Percentiles rank a stretch among this genome's conserved stretches.
These are phyloP conservation scores for Trichocomaceae sp. DNA, from an alignment of 2,329 filamentous ascomycete genomes.

Conservation along the genomic window DNA sequence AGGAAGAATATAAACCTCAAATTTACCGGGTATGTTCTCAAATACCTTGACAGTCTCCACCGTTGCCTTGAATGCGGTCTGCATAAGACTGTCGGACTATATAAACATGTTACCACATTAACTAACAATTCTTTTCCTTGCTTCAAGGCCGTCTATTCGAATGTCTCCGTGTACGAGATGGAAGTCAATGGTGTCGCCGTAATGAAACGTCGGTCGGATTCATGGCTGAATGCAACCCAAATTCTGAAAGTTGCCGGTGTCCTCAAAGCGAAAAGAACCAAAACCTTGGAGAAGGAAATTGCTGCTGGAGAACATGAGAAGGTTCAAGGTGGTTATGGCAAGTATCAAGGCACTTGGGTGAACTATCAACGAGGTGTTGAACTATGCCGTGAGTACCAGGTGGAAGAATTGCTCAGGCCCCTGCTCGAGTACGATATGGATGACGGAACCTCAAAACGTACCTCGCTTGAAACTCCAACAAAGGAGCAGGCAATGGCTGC, in stretches of 20 bases:
- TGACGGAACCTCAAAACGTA: conserved; percentile 59
- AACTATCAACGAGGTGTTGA: conserved; percentile 86
- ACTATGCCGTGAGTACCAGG: conserved; percentile 70
- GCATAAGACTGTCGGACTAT: neutral
- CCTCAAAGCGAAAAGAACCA: conserved; percentile 95
- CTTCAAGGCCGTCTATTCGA: conserved; percentile 75
- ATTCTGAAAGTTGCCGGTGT: conserved; percentile 96
- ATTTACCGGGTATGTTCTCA: conserved; percentile 40
- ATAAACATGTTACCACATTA: neutral
- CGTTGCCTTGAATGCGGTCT: neutral
- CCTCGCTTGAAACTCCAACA: conserved; percentile 84
- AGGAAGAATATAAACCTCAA: conserved; percentile 38
- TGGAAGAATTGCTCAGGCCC: conserved; percentile 43
- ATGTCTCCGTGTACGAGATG: conserved; percentile 97
- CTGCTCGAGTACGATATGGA: conserved; percentile 46
- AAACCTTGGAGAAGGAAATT: conserved; percentile 97
- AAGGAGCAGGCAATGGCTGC: conserved; percentile 99
- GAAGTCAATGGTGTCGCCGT: conserved; percentile 88
- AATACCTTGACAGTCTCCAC: conserved; percentile 1
- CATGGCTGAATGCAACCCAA: conserved; percentile 96
- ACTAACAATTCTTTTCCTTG: conserved; percentile 1
- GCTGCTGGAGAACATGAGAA: conserved; percentile 95
- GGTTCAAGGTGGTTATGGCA: conserved; percentile 95
- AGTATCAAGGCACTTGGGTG: conserved; percentile 99
- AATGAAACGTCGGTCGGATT: conserved; percentile 91